Evolutionary conservation across 495 filamentous ascomycete genomes (phyloP), one percentile per base, ranked within the genome.

Genomic region (Cercophora newfieldiana): DNA sequence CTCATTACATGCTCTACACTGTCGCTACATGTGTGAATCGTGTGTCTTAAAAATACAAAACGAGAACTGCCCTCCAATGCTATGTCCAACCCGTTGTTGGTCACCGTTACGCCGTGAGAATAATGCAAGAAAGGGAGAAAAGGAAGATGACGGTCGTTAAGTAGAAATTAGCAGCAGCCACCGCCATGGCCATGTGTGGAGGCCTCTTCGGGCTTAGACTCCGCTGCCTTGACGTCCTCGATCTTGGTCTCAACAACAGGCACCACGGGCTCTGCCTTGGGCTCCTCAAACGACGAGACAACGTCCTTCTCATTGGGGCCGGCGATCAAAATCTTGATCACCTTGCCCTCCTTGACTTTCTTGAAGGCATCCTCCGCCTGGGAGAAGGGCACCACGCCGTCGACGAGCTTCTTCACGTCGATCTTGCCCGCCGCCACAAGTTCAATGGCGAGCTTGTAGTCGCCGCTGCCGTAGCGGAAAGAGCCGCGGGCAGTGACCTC

Each of bases 291-390:
- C 8, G 12, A 26, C 4, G 44, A 48, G 30, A 19, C 50, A 2
- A 37, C 55, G 56, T 78, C 68, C 72, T 82, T 81, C 77, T 88
- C 82, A 68, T 83, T 85, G 1, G 85, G 84, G 0, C 92, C 92
- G 44, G 87, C 86, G 72, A 96, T 96, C 66, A 95, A 71, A 26
- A 88, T 88, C 86, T 97, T 97, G 70, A 95, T 94, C 16, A 91
- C 91, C 77, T 91, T 82, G 0, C 91, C 92, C 58, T 81, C 82
- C 79, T 88, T 89, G 18, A 90, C 87, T 77, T 88, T 88, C 73
- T 91, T 84, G 78, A 94, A 96, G 1, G 93, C 93, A 67, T 88
- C 77, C 72, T 91, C 87, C 5, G 90, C 91, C 60, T 92, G 80
- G 72, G 86, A 80, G 73, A 96, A 94, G 50, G 82, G 79, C 22